These are phyloP conservation scores for Fusarium sp. DNA, from an alignment of 2,329 filamentous ascomycete species.

Conservation along the genomic window DNA sequence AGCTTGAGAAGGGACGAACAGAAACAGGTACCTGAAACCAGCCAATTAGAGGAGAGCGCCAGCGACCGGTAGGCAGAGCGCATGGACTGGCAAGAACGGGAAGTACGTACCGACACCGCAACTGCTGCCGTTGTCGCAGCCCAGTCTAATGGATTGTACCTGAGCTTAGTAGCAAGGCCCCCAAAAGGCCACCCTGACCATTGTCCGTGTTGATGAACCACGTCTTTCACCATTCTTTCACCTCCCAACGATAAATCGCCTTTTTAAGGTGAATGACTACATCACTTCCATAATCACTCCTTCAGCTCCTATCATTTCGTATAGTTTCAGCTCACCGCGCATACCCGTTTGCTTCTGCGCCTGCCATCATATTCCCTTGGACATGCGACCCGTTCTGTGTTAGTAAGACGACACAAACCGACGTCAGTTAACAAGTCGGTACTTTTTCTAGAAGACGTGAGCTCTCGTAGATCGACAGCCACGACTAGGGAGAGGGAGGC, in stretches of 20 bases:
- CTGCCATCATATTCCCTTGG: conserved; percentile 21
- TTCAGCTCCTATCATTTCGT: neutral
- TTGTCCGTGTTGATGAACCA: conserved; percentile 38
- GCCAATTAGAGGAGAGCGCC: conserved; percentile 26
- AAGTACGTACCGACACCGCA: conserved; percentile 45
- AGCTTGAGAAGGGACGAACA: conserved; percentile 1
- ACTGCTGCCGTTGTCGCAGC: conserved; percentile 35
- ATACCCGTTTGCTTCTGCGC: conserved; percentile 8
- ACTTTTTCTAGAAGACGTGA: conserved; percentile 31
- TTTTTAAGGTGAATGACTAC: conserved; percentile 2
- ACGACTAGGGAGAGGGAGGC: conserved; percentile 19
- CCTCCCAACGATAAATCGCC: conserved; percentile 12
- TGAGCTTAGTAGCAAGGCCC: conserved; percentile 31
- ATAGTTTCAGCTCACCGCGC: neutral
- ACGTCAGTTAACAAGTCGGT: conserved; percentile 42
- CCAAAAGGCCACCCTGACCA: conserved; percentile 48
- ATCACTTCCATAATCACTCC: neutral
- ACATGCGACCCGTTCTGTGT: conserved; percentile 43
- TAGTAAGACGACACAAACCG: conserved; percentile 44
- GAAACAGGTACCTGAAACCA: neutral
- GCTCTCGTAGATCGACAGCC: conserved; percentile 30
- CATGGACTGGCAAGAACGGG: conserved; percentile 4
- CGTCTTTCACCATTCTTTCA: conserved; percentile 26
- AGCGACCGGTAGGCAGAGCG: neutral
- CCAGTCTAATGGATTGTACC: conserved; percentile 21